A percentile compares a stretch with the other conserved stretches of the same genome.
Evolutionary conservation across 1,284 basidiomycete species (phyloP).

Genomic region (Prillingera fragicola): DNA sequence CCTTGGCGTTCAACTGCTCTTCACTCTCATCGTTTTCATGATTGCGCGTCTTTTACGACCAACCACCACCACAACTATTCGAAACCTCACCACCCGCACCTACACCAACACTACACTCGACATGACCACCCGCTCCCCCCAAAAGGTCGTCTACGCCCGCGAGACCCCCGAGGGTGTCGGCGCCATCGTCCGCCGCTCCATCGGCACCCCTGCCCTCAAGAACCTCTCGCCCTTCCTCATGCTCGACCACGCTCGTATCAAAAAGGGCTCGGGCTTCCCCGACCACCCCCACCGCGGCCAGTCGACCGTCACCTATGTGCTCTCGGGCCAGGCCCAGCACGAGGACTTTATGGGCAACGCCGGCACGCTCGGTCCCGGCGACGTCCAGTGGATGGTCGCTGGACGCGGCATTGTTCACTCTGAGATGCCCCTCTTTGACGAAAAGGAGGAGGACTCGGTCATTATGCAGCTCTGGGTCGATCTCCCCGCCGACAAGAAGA

Average conservation of each 20-base stretch:
- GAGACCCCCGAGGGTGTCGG: conserved; percentile 87
- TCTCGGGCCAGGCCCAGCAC: conserved; percentile 56
- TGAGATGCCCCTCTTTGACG: conserved; percentile 70
- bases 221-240: conserved; percentile 89
- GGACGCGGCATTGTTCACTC: conserved; percentile 65
- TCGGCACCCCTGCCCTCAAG: conserved; percentile 67
- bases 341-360: conserved; percentile 89
- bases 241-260: conserved; percentile 50
- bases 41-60: not conserved
- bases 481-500: not conserved
- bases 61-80: conserved; percentile 3
- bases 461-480: too few relatives aligned
- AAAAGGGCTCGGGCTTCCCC: conserved; percentile 51
- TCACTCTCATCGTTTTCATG: too few relatives aligned
- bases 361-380: conserved; percentile 70
- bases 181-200: conserved; percentile 79
- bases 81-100: conserved; percentile 2
- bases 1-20: too few relatives aligned
- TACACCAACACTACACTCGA: conserved; percentile 6
- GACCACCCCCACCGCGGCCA: conserved; percentile 86
- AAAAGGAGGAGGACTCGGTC: conserved; percentile 20
- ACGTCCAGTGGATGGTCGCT: conserved; percentile 93
- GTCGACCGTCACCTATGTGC: conserved; percentile 69
- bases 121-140: conserved; percentile 63
- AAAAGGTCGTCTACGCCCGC: conserved; percentile 66